phyloP scores from a whole-genome alignment of 176 grass and related monocot species.

The Phoenix dactylifera region DNA sequence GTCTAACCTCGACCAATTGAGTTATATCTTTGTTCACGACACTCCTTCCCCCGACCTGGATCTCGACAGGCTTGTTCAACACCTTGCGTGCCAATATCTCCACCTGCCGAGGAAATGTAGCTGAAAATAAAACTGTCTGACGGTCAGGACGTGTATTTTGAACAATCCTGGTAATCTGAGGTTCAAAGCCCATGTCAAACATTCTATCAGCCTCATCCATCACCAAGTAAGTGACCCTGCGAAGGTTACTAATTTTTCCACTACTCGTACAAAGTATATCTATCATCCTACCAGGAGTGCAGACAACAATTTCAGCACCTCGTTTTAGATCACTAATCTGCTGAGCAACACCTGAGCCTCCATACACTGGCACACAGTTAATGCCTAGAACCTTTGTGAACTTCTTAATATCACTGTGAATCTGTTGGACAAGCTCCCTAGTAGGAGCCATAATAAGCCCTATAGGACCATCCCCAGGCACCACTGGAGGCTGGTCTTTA shows the following conservation, averaged over 20 bases:
- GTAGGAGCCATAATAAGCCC: slow-evolving; percentile 95
- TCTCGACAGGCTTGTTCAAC: slow-evolving; percentile 76
- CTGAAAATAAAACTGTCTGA: slow-evolving; percentile 91
- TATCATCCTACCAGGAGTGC: slow-evolving; percentile 93
- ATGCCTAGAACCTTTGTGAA: slow-evolving; percentile 79
- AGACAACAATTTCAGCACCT: slow-evolving; percentile 88
- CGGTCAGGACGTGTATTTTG: slow-evolving; percentile 80
- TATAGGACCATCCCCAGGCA: slow-evolving; percentile 86
- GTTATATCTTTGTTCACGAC: slow-evolving; percentile 92
- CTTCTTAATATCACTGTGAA: slow-evolving; percentile 88
- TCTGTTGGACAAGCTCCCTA: slow-evolving; percentile 88
- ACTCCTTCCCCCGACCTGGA: slow-evolving; percentile 92
- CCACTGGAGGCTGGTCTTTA: slow-evolving; percentile 76
- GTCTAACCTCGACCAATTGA: slow-evolving; percentile 79
- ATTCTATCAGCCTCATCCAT: slow-evolving; percentile 99
- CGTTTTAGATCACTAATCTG: slow-evolving; percentile 96
- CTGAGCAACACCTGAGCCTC: slow-evolving; percentile 92
- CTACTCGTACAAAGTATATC: slow-evolving; percentile 88
- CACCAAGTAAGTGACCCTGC: slow-evolving; percentile 84
- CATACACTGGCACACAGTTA: slow-evolving; percentile 87
- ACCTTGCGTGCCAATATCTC: slow-evolving; percentile 84
- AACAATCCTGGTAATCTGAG: slow-evolving; percentile 83
- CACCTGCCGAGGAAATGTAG: slow-evolving; percentile 91
- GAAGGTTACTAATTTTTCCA: slow-evolving; percentile 92
- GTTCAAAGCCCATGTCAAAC: slow-evolving; percentile 99